Percentiles rank a stretch among this genome's conserved stretches.
These are phyloP conservation scores for Komagataella ulmi DNA, from an alignment of 805 yeast genomes.

Conservation along the genomic window DNA sequence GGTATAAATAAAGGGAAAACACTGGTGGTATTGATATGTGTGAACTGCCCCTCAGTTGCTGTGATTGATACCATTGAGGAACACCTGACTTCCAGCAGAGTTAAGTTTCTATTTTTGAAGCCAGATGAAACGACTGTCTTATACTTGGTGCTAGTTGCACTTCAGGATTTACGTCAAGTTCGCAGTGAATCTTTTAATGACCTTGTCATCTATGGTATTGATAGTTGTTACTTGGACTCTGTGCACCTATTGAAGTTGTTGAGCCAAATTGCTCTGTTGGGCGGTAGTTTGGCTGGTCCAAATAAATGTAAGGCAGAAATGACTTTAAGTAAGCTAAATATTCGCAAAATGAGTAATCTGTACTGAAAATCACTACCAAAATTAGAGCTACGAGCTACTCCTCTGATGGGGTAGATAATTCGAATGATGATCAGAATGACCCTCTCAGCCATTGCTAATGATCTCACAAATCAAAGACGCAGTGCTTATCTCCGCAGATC, in stretches of 20 bases:
- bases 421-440: not conserved
- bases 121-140: not conserved
- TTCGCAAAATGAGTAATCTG: not conserved
- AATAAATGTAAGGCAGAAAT: not conserved
- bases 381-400: not conserved
- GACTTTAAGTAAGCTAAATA: not conserved
- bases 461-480: no score
- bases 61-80: not conserved
- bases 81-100: not conserved
- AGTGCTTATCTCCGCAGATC: constrained; percentile 44
- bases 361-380: not conserved
- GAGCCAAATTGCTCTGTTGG: not conserved
- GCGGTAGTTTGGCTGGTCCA: not conserved
- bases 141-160: not conserved
- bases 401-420: no score
- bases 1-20: not conserved
- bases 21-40: not conserved
- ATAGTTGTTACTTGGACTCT: not conserved
- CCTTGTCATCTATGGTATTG: not conserved
- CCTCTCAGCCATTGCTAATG: no score
- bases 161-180: not conserved
- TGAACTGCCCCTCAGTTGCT: not conserved
- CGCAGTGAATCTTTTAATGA: not conserved
- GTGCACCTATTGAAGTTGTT: not conserved
- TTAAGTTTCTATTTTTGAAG: not conserved